These are phyloP conservation scores for Nemania sp. DNA, from an alignment of 2,329 filamentous ascomycete species.

Conservation along the genomic window DNA sequence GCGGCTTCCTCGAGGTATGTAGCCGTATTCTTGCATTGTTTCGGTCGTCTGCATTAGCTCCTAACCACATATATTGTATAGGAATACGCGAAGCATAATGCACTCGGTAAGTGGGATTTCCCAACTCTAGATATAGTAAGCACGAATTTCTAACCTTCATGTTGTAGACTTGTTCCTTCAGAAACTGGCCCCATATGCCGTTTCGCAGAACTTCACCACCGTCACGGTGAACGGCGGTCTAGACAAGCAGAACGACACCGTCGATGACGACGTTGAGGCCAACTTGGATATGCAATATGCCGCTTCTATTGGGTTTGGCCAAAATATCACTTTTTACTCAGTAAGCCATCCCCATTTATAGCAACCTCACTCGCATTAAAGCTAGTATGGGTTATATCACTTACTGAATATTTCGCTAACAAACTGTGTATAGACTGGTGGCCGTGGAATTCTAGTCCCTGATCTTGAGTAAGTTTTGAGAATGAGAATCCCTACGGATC, in stretches of 20 bases:
- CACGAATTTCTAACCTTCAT: not conserved
- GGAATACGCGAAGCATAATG: constrained; percentile 54
- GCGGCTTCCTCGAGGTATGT: constrained; percentile 52
- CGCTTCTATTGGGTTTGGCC: constrained; percentile 23
- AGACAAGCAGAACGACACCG: constrained; percentile 59
- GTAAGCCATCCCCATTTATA: constrained; percentile 2
- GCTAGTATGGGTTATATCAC: no score
- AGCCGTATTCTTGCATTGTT: not conserved
- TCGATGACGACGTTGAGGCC: constrained; percentile 61
- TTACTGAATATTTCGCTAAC: not conserved
- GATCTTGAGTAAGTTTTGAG: constrained; percentile 55
- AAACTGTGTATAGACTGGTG: constrained; percentile 63
- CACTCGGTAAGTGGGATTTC: constrained; percentile 42
- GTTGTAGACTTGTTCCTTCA: constrained; percentile 57
- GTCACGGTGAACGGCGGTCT: constrained; percentile 67
- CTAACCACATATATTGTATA: constrained; percentile 18
- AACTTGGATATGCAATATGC: constrained; percentile 69
- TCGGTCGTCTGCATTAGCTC: not conserved
- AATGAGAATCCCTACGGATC: not conserved
- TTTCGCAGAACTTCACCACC: constrained; percentile 66
- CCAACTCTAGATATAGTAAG: not conserved
- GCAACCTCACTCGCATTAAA: not conserved
- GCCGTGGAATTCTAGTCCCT: constrained; percentile 63
- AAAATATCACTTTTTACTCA: constrained; percentile 27
- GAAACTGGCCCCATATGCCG: constrained; percentile 64